Percentiles rank a stretch among this genome's conserved stretches.
These are phyloP conservation scores for Cladosporium sp. DNA, from an alignment of 2,329 filamentous ascomycete genomes.

Conservation along the genomic window DNA sequence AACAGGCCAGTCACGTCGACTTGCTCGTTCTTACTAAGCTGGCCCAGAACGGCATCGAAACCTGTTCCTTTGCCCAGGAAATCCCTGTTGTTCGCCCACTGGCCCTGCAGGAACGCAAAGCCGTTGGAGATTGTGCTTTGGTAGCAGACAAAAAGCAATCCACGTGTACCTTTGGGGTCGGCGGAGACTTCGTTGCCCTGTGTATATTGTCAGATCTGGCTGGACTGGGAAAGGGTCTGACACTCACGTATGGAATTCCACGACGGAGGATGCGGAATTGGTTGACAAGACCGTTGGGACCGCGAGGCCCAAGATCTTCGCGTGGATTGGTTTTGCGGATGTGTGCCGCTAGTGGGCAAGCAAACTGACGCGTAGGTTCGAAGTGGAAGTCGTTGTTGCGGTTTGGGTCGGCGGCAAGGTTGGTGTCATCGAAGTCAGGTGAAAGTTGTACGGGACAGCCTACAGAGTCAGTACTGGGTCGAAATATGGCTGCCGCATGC, in stretches of 20 bases:
- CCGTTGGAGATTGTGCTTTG: slow-evolving; percentile 40
- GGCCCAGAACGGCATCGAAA: slow-evolving; percentile 37
- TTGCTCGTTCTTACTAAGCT: slow-evolving; percentile 18
- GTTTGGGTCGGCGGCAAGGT: slow-evolving; percentile 28
- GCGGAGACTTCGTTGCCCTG: slow-evolving; percentile 29
- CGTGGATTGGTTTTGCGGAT: slow-evolving; percentile 46
- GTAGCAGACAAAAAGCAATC: slow-evolving; percentile 44
- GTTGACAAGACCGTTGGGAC: slow-evolving; percentile 17
- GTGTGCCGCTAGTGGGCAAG: slow-evolving; percentile 45
- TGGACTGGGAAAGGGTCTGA: slow-evolving; percentile 33
- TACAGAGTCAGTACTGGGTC: background rate
- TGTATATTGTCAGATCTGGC: background rate
- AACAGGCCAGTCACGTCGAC: slow-evolving; percentile 26
- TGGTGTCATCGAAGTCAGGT: slow-evolving; percentile 27
- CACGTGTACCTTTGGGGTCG: slow-evolving; percentile 35
- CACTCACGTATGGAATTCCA: slow-evolving; percentile 37
- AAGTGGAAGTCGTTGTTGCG: slow-evolving; percentile 37
- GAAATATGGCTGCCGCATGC: background rate
- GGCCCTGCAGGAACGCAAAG: slow-evolving; percentile 38
- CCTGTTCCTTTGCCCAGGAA: slow-evolving; percentile 29
- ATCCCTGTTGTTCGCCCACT: slow-evolving; percentile 22
- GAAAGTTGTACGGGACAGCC: slow-evolving; percentile 21
- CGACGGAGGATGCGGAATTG: slow-evolving; percentile 40
- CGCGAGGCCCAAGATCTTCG: slow-evolving; percentile 27
- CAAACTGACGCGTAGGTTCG: slow-evolving; percentile 27